These are phyloP conservation scores for Thermothielavioides terrestris DNA, from an alignment of 495 filamentous ascomycete genomes.

Conservation along the genomic window DNA sequence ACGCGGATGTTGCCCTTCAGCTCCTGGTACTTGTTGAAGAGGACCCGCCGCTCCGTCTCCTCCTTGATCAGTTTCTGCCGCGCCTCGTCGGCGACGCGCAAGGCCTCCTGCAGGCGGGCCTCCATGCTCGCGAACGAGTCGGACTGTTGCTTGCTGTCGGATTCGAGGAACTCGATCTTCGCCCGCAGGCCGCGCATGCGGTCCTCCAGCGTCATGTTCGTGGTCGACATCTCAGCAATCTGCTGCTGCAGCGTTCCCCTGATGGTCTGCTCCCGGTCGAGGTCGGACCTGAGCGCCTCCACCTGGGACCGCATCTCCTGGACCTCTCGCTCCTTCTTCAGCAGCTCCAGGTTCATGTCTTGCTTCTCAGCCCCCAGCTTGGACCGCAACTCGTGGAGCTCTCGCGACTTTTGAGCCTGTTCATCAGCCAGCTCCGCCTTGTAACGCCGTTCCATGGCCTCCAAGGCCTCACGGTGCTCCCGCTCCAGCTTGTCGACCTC, in stretches of 20 bases:
- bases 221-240: conserved; percentile 53
- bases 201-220: conserved; percentile 60
- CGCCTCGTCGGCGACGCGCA: conserved; percentile 55
- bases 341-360: conserved; percentile 52
- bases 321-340: conserved; percentile 54
- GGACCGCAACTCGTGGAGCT: conserved; percentile 56
- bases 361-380: conserved; percentile 55
- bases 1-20: conserved; percentile 99
- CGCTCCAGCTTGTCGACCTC: conserved; percentile 23
- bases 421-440: conserved; percentile 50
- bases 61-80: conserved; percentile 83
- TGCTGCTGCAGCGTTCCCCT: conserved; percentile 34
- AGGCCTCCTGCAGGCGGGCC: conserved; percentile 65
- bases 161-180: conserved; percentile 80
- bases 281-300: conserved; percentile 45
- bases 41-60: conserved; percentile 80
- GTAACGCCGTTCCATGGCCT: conserved; percentile 32
- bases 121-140: conserved; percentile 70
- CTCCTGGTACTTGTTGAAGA: conserved; percentile 97
- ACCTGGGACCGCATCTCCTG: conserved; percentile 44
- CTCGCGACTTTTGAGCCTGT: conserved; percentile 46
- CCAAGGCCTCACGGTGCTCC: conserved; percentile 36
- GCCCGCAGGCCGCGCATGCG: conserved; percentile 64
- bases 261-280: conserved; percentile 46
- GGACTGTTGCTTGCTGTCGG: conserved; percentile 76